These are phyloP conservation scores for Sporothrix globosa DNA, from an alignment of 2,329 filamentous ascomycete species.

Conservation along the genomic window DNA sequence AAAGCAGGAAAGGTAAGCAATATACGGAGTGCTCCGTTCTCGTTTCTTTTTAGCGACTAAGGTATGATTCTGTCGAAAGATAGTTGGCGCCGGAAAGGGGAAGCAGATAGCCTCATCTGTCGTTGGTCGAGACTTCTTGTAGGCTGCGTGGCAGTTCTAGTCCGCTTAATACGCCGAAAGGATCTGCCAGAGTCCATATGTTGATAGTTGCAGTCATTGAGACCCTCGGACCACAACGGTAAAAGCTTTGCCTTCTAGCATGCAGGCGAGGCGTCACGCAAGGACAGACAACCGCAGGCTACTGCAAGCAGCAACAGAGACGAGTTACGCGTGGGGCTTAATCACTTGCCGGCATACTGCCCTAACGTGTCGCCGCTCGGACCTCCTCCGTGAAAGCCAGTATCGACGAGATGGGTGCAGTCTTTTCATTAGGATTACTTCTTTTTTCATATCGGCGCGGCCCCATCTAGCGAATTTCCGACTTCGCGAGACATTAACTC, in stretches of 20 bases:
- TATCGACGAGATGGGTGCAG: constrained; percentile 1
- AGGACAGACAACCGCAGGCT: neutral
- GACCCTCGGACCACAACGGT: neutral
- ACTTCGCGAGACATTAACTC: neutral
- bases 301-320: neutral
- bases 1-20: neutral
- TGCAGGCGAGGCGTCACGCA: constrained; percentile 4
- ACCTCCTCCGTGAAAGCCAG: neutral
- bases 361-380: constrained; percentile 22
- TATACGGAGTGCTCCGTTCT: neutral
- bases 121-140: constrained; percentile 1
- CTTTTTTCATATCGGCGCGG: constrained; percentile 14
- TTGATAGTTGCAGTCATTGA: constrained; percentile 2
- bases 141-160: constrained; percentile 2
- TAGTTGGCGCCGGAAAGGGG: too few relatives aligned
- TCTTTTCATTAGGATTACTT: neutral
- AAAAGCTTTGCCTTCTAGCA: neutral
- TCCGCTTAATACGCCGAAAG: neutral
- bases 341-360: constrained; percentile 23
- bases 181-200: neutral
- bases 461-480: constrained; percentile 11
- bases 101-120: neutral
- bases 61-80: neutral
- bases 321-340: constrained; percentile 8
- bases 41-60: neutral